Base-by-base conservation (phyloP, 331 rosid genomes). In the Acacia pycnantha region DNA sequence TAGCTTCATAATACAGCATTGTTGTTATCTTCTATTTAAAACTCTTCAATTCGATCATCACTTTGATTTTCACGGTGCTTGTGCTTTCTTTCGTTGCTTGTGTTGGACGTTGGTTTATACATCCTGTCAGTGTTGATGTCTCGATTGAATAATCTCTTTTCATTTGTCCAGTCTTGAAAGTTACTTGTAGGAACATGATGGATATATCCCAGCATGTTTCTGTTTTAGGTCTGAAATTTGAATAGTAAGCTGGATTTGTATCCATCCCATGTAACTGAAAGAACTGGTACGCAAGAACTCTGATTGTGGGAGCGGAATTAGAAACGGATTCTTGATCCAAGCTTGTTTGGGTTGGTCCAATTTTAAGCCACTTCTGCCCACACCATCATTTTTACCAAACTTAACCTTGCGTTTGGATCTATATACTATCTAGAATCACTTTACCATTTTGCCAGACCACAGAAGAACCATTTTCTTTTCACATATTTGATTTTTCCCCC, bases 21-120 rank as follows among this genome's bases (percentile, higher is more conserved):
- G 54, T 71, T 72, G 37, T n/a, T 78, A 11, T 13, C 56, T 26
- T 61, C 35, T 76, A 56, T 81, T 50, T 77, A 82, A 58, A 82
- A 47, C 73, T 13, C 70, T 51, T 69, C 21, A 19, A 14, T 72
- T 12, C 13, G 12, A 68, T 19, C 51, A 10, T 41, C 54, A 22
- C 29, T 22, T 41, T 70, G 53, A 70, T 22, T 22, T 22, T 43
- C 16, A 13, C 43, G 4, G 21, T 43, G 74, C 37, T 62, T 9
- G 29, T 3, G 66, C 11, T 69, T 40, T n/a, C 31, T 21, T 69
- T 10, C 19, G 46, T 37, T 41, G 33, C 13, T 5, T n/a, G 54
- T n/a, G 13, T 70, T n/a, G n/a, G n/a, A n/a, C n/a, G n/a, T n/a
- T 70, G 33, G 74, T 41, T 69, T 69, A 31, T 43, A 12, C 35